Conservation (phyloP, 441 rosid species). For the Iberis amara region DNA sequence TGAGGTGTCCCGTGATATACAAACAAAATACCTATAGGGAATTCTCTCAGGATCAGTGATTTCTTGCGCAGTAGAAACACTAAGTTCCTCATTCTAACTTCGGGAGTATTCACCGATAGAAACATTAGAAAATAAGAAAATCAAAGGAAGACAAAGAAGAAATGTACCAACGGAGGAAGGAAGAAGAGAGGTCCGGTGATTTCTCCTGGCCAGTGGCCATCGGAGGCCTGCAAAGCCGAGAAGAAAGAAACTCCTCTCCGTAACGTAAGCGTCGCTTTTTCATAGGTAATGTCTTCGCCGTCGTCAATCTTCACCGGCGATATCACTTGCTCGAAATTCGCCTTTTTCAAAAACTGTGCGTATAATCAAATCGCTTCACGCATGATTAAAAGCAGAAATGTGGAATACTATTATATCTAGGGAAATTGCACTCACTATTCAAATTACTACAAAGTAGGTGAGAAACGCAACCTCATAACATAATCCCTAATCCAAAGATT, state of each 20-base stretch:
- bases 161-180: slow-evolving; percentile 50
- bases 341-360: slow-evolving; percentile 26
- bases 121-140: background rate
- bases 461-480: too few relatives aligned
- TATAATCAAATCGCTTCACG: too few relatives aligned
- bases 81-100: background rate
- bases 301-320: slow-evolving; percentile 37
- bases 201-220: slow-evolving; percentile 65
- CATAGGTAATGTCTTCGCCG: slow-evolving; percentile 36
- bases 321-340: slow-evolving; percentile 27
- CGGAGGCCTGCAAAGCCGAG: slow-evolving; percentile 53
- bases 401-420: too few relatives aligned
- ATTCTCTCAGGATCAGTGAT: background rate
- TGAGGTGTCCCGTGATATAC: slow-evolving; percentile 43
- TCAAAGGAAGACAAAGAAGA: background rate
- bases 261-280: slow-evolving; percentile 39
- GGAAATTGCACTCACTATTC: too few relatives aligned
- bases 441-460: too few relatives aligned
- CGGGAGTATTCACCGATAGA: background rate
- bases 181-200: slow-evolving; percentile 53
- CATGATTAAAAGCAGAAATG: too few relatives aligned
- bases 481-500: too few relatives aligned
- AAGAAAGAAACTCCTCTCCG: slow-evolving; percentile 42
- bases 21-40: slow-evolving; percentile 48
- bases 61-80: background rate